Evolutionary conservation across 371 early-diverging fungal species (phyloP).

Genomic region (Phascolomyces articulosus): DNA sequence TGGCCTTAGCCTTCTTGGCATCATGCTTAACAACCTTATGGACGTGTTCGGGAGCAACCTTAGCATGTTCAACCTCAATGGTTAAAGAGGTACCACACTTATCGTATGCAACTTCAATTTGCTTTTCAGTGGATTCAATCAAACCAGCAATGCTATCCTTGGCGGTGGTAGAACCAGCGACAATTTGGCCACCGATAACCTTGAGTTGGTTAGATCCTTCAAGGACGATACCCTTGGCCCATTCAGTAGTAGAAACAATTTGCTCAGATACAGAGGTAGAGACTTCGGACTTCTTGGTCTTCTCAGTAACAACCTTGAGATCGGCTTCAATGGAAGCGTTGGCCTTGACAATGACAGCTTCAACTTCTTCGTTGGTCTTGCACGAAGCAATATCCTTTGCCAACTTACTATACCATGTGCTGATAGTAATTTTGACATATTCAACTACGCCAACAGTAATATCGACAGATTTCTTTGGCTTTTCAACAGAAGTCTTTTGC

Average conservation of each 20-base stretch:
- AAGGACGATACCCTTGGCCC: conserved; percentile 10
- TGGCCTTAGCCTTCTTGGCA: neutral
- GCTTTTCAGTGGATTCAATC: conserved; percentile 23
- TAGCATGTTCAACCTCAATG: conserved; percentile 5
- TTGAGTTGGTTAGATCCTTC: conserved; percentile 14
- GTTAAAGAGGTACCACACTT: neutral
- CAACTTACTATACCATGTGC: conserved; percentile 32
- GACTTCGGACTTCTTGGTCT: conserved; percentile 3
- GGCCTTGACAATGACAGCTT: conserved; percentile 32
- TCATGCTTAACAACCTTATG: neutral
- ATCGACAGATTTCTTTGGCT: conserved; percentile 27
- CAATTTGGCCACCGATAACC: conserved; percentile 11
- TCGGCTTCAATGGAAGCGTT: conserved; percentile 11
- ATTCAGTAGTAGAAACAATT: conserved; percentile 7
- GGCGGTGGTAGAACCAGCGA: neutral
- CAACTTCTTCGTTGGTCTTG: conserved; percentile 29
- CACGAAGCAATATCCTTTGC: conserved; percentile 33
- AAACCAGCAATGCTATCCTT: conserved; percentile 2
- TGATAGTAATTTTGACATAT: conserved; percentile 29
- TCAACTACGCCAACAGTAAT: conserved; percentile 21
- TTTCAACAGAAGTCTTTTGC: neutral
- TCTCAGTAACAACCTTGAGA: neutral
- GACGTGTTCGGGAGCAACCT: neutral
- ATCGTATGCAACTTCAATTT: conserved; percentile 23
- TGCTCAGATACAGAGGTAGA: neutral